A percentile compares a stretch with the other conserved stretches of the same genome.
Conservation (phyloP, 805 yeast genomes). For the Pichia scutulata region DNA sequence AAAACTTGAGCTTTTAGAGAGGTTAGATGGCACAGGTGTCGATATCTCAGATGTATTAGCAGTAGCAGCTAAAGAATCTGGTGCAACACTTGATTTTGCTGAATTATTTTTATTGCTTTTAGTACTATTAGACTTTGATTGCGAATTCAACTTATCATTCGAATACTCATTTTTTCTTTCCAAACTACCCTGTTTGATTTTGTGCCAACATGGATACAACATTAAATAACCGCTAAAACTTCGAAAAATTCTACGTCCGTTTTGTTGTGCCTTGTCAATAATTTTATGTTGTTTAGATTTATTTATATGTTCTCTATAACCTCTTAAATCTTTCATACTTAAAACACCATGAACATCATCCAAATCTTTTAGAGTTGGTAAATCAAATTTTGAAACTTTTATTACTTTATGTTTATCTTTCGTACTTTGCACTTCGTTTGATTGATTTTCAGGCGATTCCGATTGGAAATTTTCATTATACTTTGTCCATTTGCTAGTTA, state of each 20-base stretch:
- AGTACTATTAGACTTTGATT: background rate
- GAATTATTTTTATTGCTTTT: background rate
- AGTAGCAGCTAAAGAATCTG: background rate
- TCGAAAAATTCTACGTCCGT: constrained; percentile 13
- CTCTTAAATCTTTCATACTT: constrained; percentile 8
- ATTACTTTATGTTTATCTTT: constrained; percentile 17
- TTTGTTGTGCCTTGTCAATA: constrained; percentile 12
- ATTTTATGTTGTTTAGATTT: constrained; percentile 10
- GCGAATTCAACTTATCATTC: background rate
- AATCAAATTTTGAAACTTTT: constrained; percentile 1
- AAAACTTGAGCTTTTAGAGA: background rate
- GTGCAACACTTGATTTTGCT: background rate
- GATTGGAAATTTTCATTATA: constrained; percentile 1
- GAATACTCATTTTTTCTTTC: background rate
- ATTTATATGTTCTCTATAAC: constrained; percentile 4
- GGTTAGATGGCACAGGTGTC: background rate
- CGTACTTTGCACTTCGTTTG: background rate
- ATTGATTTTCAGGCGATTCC: background rate
- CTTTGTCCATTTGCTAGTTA: constrained; percentile 7
- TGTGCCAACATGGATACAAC: constrained; percentile 19
- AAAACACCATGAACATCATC: constrained; percentile 11
- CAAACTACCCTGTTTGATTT: constrained; percentile 4
- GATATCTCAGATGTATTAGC: background rate
- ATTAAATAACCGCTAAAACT: constrained; percentile 25
- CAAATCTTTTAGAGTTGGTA: constrained; percentile 5